Evolutionary conservation across 2,329 filamentous ascomycete genomes (phyloP), one percentile per base, ranked within the genome.

Genomic region (Coleophoma cylindrospora): DNA sequence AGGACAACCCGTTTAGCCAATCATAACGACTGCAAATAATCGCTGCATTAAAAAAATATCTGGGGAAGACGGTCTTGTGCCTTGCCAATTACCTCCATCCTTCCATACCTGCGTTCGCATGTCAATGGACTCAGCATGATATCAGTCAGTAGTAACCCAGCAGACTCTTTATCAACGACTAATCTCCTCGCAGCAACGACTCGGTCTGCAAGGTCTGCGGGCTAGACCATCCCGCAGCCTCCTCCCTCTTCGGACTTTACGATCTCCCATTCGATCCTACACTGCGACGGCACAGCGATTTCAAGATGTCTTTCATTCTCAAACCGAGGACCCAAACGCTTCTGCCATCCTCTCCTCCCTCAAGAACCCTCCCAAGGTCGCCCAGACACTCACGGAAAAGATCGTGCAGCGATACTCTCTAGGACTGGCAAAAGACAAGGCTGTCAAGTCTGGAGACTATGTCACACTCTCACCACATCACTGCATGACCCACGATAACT

Each of bases 331-430:
- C 55, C 68, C 77, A 2, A 52, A 61, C 33, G 62, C 70, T 4
- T 72, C 81, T 4, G 70, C 77, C 43, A 68, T 86, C 52, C 74
- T 84, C 49, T 74, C 76, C 40, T 73, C 79, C 33, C 66, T 74
- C 48, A 70, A 73, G 58, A 61, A 63, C 1, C 54, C 65, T 4
- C 57, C 66, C 34, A 49, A 48, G 36, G 47, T 61, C 54, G 58
- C 88, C 0, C 91, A 96, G 69, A 96, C 89, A 3, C 70, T 96
- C 47, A 94, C 89, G 3, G 91, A 96, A 68, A 96, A 96, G 75
- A 96, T 96, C 52, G 85, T 96, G 0, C 91, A 96, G 67, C 72
- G 77, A 14, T 86, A 95, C 68, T 79, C 89, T 0, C 76, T 91
- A n/a, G 89, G 84, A 10, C 78, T 96, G 1, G 70, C 87, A 1